Evolutionary conservation across 306 rosid genomes (phyloP).

Genomic region (apple (Malus domestica)): ASM211411v1 NC_041803.1:6114001-6114500

Average conservation of each 20-base stretch:
- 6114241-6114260: constrained; percentile 82
- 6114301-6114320: constrained; percentile 54
- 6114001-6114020: constrained; percentile 45
- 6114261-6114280: constrained; percentile 67
- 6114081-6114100: background rate
- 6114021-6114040: constrained; percentile 68
- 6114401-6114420: background rate
- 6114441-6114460: background rate
- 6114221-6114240: constrained; percentile 75
- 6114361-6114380: background rate
- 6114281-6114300: constrained; percentile 54
- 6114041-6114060: constrained; percentile 78
- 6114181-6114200: constrained; percentile 46
- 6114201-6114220: constrained; percentile 49
- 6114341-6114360: background rate
- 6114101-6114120: background rate
- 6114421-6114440: background rate
- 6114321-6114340: background rate
- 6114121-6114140: constrained; percentile 3
- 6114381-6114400: constrained; percentile 13
- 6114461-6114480: background rate
- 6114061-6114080: constrained; percentile 30
- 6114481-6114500: background rate
- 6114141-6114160: background rate
- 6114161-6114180: constrained; percentile 73